A percentile compares a stretch with the other conserved stretches of the same genome.
phyloP scores from a whole-genome alignment of 768 basidiomycete species.

The Auriscalpium vulgare region DNA sequence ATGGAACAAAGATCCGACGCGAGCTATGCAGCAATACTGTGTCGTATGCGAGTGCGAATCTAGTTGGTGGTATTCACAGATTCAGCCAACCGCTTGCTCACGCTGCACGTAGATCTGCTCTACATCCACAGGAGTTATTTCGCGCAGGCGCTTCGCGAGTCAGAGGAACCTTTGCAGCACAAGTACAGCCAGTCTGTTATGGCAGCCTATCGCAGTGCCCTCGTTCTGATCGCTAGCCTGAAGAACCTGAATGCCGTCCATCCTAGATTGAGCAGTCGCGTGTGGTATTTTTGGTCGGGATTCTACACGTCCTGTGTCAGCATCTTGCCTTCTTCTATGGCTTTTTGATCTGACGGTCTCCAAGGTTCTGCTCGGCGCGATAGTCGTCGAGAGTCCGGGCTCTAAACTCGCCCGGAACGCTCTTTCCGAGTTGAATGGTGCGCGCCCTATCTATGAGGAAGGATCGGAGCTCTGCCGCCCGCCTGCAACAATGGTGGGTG shows the following conservation, averaged over 20 bases:
- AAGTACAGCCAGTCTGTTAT: constrained; percentile 39
- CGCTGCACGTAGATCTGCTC: constrained; percentile 13
- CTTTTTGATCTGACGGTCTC: not conserved
- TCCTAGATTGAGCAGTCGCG: constrained; percentile 24
- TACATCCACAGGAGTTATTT: constrained; percentile 40
- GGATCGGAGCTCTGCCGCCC: constrained; percentile 33
- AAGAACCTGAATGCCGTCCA: constrained; percentile 29
- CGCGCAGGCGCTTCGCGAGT: constrained; percentile 35
- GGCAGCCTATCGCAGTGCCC: constrained; percentile 36
- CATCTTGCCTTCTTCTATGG: not conserved
- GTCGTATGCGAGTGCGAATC: constrained; percentile 34
- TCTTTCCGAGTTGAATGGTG: constrained; percentile 28
- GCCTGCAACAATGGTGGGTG: constrained; percentile 1
- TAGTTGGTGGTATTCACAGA: constrained; percentile 26
- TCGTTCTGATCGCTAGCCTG: constrained; percentile 33
- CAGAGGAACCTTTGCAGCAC: constrained; percentile 34
- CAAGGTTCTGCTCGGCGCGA: constrained; percentile 38
- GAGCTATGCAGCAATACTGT: constrained; percentile 40
- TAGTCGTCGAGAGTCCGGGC: constrained; percentile 38
- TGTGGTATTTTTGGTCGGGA: constrained; percentile 47
- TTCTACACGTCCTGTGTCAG: constrained; percentile 41
- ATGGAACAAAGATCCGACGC: constrained; percentile 33
- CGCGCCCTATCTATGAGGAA: constrained; percentile 34
- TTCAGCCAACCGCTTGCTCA: constrained; percentile 3
- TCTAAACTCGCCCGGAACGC: constrained; percentile 35